Base-by-base conservation (phyloP, 2,329 filamentous ascomycete species). In the Colletotrichum abscissum region DNA sequence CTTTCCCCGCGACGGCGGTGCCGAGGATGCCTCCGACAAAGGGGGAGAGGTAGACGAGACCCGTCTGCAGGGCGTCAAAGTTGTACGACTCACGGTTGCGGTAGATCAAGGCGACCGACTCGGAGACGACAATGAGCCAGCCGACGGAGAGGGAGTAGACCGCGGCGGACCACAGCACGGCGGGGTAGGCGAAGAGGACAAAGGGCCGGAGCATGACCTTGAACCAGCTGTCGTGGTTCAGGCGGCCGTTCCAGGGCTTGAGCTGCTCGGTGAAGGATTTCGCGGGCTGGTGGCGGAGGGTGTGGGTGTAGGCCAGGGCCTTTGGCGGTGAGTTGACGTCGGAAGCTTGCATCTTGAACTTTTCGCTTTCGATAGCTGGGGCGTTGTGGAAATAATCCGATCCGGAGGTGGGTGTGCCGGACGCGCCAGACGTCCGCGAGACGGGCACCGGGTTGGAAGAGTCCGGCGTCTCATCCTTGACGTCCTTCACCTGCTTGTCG, bases 91-190 rank as follows among this genome's bases (percentile, higher is more conserved):
- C 85, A 0, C 86, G 85, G 67, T 91, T 86, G 49, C 93, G 90
- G 81, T 94, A 98, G 74, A 98, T 93, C 72, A 93, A 88, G 0
- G 94, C 90, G 3, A 98, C 91, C 0, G 93, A 93, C 82, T 98
- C 95, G 0, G 95, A 98, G 1, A 98, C 89, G 56, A 98, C 95
- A 76, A 98, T 98, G 33, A 98, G 88, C 97, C 96, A 98, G 49
- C 96, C 96, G 7, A 98, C 90, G 0, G 95, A 97, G 77, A 97
- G 92, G 0, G 95, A 87, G 80, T 98, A 98, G 4, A 98, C 91
- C 0, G 93, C 86, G 0, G 95, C 86, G 6, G 94, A 96, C 96
- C 95, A 98, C 9, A 98, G 88, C 1, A 98, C 93, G 0, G 94
- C 90, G 0, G 97, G 97, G 79, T 98, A 98, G 1, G 92, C 90